phyloP scores from a whole-genome alignment of 2,329 filamentous ascomycete genomes.

The Pseudogymnoascus verrucosus region DNA sequence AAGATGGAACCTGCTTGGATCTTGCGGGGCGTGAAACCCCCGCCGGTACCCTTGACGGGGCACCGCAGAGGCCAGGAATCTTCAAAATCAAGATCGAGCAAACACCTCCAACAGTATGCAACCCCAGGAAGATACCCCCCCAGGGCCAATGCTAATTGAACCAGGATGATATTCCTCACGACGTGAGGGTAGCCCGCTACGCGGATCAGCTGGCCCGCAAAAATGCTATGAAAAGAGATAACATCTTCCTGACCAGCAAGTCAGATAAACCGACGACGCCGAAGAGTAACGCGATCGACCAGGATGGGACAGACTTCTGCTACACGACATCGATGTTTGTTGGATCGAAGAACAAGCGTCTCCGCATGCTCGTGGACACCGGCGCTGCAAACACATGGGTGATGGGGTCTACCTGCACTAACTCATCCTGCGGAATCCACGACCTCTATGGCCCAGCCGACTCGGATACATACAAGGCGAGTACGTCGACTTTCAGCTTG shows the following conservation, averaged over 20 bases:
- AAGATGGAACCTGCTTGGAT: slow-evolving; percentile 14
- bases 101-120: slow-evolving; percentile 1
- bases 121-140: not conserved
- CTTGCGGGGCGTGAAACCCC: not conserved
- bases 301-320: slow-evolving; percentile 58
- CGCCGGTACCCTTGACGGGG: slow-evolving; percentile 8
- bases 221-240: slow-evolving; percentile 18
- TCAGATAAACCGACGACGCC: slow-evolving; percentile 34
- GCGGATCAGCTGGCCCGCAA: slow-evolving; percentile 17
- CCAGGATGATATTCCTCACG: slow-evolving; percentile 11
- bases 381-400: slow-evolving; percentile 74
- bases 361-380: slow-evolving; percentile 59
- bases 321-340: slow-evolving; percentile 54
- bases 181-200: slow-evolving; percentile 16
- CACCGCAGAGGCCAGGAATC: slow-evolving; percentile 9
- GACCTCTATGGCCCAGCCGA: slow-evolving; percentile 58
- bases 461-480: slow-evolving; percentile 54
- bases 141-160: not conserved
- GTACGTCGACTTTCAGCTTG: slow-evolving; percentile 51
- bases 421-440: slow-evolving; percentile 59
- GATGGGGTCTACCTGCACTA: slow-evolving; percentile 62
- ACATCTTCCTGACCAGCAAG: slow-evolving; percentile 18
- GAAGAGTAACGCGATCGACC: slow-evolving; percentile 48
- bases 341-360: slow-evolving; percentile 44
- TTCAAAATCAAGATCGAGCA: slow-evolving; percentile 11